These are phyloP conservation scores for Paratinospora sagittata DNA, from an alignment of 164 flowering plant species.

Conservation along the genomic window DNA sequence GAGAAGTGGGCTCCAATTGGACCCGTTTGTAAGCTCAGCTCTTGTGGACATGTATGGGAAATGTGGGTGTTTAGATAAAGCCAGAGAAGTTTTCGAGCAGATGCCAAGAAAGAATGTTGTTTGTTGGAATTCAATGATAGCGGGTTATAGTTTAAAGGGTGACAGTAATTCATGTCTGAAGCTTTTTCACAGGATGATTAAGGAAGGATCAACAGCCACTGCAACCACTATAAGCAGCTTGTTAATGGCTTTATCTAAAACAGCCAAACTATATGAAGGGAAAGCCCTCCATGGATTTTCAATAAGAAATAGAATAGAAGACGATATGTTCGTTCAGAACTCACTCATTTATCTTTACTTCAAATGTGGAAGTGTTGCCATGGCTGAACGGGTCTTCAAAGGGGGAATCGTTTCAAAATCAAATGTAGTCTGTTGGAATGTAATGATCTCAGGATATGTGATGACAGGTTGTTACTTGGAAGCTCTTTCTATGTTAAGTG, in stretches of 20 bases:
- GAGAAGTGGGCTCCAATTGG: conserved; percentile 33
- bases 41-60: conserved; percentile 68
- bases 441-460: conserved; percentile 69
- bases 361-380: conserved; percentile 40
- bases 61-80: conserved; percentile 55
- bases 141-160: conserved; percentile 41
- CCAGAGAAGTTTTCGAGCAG: conserved; percentile 48
- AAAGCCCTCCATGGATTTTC: conserved; percentile 61
- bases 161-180: conserved; percentile 48
- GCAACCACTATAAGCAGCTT: conserved; percentile 53
- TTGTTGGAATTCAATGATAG: conserved; percentile 61
- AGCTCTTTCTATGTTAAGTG: conserved; percentile 42
- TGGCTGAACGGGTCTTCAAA: conserved; percentile 49
- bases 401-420: conserved; percentile 29
- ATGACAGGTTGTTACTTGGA: conserved; percentile 39
- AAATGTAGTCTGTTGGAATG: conserved; percentile 55
- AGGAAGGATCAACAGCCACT: conserved; percentile 39
- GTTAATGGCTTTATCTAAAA: conserved; percentile 49
- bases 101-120: conserved; percentile 40
- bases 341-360: conserved; percentile 63
- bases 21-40: conserved; percentile 51
- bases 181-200: conserved; percentile 48
- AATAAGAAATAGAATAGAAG: conserved; percentile 32
- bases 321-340: conserved; percentile 33
- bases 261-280: conserved; percentile 40